Percentiles rank a stretch among this genome's conserved stretches.
Evolutionary conservation across 2,329 filamentous ascomycete species (phyloP).

Genomic region (Fusarium cyanostomum): DNA sequence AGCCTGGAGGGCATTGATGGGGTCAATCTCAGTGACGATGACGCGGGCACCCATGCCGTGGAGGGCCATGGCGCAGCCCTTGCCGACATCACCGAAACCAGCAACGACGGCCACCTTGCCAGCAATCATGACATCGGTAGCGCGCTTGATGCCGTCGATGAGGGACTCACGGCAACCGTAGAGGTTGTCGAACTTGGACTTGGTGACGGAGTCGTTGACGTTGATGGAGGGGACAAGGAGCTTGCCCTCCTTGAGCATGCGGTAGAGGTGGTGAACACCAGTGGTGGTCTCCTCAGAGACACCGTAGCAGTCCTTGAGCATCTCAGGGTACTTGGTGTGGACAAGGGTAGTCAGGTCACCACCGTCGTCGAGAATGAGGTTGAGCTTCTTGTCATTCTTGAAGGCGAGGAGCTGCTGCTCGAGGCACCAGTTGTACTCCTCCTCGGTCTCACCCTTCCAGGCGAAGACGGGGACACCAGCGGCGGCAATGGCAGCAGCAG

Average conservation of each 20-base stretch:
- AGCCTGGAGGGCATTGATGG: constrained; percentile 99
- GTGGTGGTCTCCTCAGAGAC: constrained; percentile 99
- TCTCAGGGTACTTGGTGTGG: constrained; percentile 98
- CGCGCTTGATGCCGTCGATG: constrained; percentile 99
- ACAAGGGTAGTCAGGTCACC: constrained; percentile 96
- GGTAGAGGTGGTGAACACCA: constrained; percentile 99
- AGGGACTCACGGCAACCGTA: constrained; percentile 99
- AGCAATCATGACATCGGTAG: constrained; percentile 99
- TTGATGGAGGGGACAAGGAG: constrained; percentile 97
- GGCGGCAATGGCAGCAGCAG: constrained; percentile 95
- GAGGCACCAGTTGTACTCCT: constrained; percentile 99
- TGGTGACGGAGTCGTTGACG: constrained; percentile 99
- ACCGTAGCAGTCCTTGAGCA: constrained; percentile 98
- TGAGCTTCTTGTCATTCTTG: constrained; percentile 95
- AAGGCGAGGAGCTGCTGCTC: constrained; percentile 98
- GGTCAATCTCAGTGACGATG: constrained; percentile 95
- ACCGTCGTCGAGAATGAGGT: constrained; percentile 98
- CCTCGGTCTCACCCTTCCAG: constrained; percentile 93
- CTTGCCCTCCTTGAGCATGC: constrained; percentile 90
- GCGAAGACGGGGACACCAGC: constrained; percentile 86
- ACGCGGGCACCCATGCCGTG: constrained; percentile 97
- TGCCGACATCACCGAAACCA: constrained; percentile 98
- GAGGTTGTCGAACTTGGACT: constrained; percentile 99
- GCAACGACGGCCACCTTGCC: constrained; percentile 98
- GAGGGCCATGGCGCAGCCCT: constrained; percentile 96